Evolutionary conservation across 1,284 basidiomycete species (phyloP).

Genomic region (Schizophyllum commune): DNA sequence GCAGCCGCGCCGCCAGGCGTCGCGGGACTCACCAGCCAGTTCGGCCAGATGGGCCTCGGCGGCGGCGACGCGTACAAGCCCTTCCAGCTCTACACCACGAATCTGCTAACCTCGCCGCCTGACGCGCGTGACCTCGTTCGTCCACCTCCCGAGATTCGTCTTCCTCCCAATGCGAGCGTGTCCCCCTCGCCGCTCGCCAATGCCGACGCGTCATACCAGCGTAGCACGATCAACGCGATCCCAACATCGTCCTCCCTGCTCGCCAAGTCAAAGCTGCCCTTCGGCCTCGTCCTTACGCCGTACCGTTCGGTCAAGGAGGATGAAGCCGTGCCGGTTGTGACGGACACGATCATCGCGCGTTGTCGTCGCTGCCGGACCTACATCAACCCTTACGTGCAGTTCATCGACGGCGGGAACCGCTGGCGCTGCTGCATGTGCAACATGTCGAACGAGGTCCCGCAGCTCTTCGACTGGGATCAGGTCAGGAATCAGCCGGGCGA

Average conservation of each 20-base stretch:
- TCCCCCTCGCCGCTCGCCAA: slow-evolving; percentile 78
- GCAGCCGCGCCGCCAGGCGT: slow-evolving; percentile 48
- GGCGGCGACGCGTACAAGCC: slow-evolving; percentile 37
- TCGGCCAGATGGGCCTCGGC: slow-evolving; percentile 78
- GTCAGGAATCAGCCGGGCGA: slow-evolving; percentile 91
- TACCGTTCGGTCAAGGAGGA: slow-evolving; percentile 80
- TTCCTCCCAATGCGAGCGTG: slow-evolving; percentile 79
- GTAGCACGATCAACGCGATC: slow-evolving; percentile 87
- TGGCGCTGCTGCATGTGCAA: slow-evolving; percentile 99
- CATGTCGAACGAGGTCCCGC: slow-evolving; percentile 97
- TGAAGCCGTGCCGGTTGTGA: slow-evolving; percentile 78
- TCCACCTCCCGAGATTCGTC: slow-evolving; percentile 82
- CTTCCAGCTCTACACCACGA: slow-evolving; percentile 73
- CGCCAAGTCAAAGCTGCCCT: slow-evolving; percentile 89
- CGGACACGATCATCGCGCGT: slow-evolving; percentile 94
- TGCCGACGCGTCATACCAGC: slow-evolving; percentile 89
- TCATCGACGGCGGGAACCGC: slow-evolving; percentile 94
- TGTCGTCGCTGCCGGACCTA: slow-evolving; percentile 97
- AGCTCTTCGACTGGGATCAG: slow-evolving; percentile 98
- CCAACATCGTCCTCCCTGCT: slow-evolving; percentile 91
- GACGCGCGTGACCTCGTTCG: slow-evolving; percentile 79
- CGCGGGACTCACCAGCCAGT: slow-evolving; percentile 75
- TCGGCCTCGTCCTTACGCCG: slow-evolving; percentile 88
- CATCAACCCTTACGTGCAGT: slow-evolving; percentile 98
- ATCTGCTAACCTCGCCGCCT: slow-evolving; percentile 84